These are phyloP conservation scores for Lipomyces anomalus DNA, from an alignment of 805 yeast species.

Conservation along the genomic window DNA sequence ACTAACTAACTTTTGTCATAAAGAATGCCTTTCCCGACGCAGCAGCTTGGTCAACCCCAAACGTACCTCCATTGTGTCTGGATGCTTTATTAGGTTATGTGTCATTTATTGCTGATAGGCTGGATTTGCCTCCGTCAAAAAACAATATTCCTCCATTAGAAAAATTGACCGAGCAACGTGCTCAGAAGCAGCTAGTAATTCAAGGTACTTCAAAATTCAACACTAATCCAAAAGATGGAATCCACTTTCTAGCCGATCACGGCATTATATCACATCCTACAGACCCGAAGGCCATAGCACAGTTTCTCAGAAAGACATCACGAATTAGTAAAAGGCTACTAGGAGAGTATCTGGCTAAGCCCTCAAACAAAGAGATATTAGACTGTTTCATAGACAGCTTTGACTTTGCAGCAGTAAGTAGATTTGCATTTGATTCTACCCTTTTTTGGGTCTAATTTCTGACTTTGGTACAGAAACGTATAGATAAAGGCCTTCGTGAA, in stretches of 20 bases:
- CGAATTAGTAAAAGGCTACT: conserved; percentile 79
- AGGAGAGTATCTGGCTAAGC: conserved; percentile 82
- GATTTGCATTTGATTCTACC: no score
- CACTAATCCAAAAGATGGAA: conserved; percentile 70
- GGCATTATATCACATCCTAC: conserved; percentile 52
- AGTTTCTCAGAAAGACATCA: conserved; percentile 71
- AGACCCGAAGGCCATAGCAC: conserved; percentile 60
- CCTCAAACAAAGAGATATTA: conserved; percentile 55
- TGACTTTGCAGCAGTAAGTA: conserved; percentile 71
- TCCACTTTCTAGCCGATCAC: conserved; percentile 54
- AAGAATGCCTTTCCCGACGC: conserved; percentile 75
- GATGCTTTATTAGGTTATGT: conserved; percentile 68
- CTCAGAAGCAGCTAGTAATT: conserved; percentile 66
- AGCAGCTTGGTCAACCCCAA: conserved; percentile 70
- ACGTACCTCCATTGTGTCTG: conserved; percentile 87
- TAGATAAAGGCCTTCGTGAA: conserved; percentile 87
- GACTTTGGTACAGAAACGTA: no score
- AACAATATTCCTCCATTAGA: conserved; percentile 11
- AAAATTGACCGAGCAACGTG: conserved; percentile 19
- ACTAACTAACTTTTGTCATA: not conserved
- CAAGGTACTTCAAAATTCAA: conserved; percentile 72
- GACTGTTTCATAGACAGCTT: conserved; percentile 60
- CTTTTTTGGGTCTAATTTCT: no score
- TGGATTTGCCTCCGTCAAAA: conserved; percentile 16
- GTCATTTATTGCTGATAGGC: conserved; percentile 19